Conservation (phyloP, 2,329 filamentous ascomycete species). For the Venturia nashicola region DNA sequence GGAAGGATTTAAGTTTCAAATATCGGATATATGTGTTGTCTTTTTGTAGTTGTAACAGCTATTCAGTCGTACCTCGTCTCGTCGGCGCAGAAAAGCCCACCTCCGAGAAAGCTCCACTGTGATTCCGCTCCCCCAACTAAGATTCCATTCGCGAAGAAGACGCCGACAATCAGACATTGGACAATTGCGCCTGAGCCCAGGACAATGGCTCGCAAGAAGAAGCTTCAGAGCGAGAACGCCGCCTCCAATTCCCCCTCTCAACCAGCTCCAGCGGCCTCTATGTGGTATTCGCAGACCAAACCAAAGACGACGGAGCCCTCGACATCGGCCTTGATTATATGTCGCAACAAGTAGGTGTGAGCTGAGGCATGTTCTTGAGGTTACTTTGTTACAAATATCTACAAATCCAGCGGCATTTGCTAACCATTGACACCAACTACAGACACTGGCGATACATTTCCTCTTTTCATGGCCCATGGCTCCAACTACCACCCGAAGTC, state of each 20-base stretch:
- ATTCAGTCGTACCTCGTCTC: too few relatives aligned
- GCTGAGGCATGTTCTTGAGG: conserved; percentile 17
- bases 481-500: conserved; percentile 65
- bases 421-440: not conserved
- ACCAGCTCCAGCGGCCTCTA: not conserved
- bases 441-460: conserved; percentile 83
- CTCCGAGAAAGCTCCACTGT: not conserved
- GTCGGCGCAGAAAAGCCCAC: too few relatives aligned
- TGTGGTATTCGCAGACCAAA: conserved; percentile 10
- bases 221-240: conserved; percentile 5
- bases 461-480: conserved; percentile 72
- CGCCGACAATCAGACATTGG: not conserved
- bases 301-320: conserved; percentile 8
- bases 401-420: not conserved
- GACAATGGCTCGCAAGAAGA: conserved; percentile 11
- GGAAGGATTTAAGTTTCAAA: too few relatives aligned
- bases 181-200: not conserved
- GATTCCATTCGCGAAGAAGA: not conserved
- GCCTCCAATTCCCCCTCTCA: not conserved
- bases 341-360: conserved; percentile 29
- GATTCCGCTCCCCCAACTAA: not conserved
- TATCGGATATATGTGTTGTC: too few relatives aligned
- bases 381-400: conserved; percentile 4
- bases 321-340: conserved; percentile 27
- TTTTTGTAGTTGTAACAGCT: too few relatives aligned